Conservation (phyloP, 148 eudicot genomes). For the Persicaria tinctoria region DNA sequence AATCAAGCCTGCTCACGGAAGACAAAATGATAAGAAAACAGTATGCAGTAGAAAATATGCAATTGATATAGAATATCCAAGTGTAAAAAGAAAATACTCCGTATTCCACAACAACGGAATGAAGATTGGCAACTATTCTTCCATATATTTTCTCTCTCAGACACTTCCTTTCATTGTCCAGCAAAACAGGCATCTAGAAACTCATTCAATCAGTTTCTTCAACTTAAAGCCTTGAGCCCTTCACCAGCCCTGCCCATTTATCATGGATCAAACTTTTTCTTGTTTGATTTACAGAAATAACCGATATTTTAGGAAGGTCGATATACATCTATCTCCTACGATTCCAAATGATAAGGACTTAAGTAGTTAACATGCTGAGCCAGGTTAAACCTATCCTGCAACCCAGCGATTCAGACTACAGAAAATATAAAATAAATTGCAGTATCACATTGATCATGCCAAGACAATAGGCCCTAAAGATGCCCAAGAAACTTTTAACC, state of each 20-base stretch:
- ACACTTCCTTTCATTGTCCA: not conserved
- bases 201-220: not conserved
- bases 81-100: not conserved
- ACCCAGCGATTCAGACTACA: not conserved
- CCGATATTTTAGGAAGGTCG: not conserved
- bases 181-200: not conserved
- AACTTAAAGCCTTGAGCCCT: too few relatives aligned
- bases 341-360: not conserved
- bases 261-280: too few relatives aligned
- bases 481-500: not conserved
- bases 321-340: not conserved
- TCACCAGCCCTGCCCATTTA: too few relatives aligned
- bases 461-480: not conserved
- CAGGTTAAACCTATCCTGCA: not conserved
- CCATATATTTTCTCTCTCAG: not conserved
- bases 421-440: not conserved
- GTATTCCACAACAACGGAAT: not conserved
- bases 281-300: not conserved
- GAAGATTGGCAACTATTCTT: not conserved
- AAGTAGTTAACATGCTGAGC: not conserved
- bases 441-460: not conserved
- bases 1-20: slow-evolving; percentile 60
- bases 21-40: slow-evolving; percentile 18
- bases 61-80: not conserved
- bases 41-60: not conserved